Evolutionary conservation across 108 stramenopile genomes (phyloP).

Genomic region (Aurantiochytrium sp.): DNA sequence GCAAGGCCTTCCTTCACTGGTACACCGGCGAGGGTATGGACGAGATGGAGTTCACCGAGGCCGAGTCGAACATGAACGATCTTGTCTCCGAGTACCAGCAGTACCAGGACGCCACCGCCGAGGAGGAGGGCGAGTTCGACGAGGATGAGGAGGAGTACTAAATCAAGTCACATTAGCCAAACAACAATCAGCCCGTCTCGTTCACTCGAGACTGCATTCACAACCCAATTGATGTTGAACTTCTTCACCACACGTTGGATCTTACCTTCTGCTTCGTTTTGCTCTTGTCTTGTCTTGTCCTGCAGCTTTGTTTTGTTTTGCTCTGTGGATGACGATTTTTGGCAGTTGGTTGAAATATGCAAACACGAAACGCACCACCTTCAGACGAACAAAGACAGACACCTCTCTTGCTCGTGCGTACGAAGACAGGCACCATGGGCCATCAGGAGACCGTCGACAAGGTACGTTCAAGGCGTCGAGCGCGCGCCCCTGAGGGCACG

Average conservation of each 20-base stretch:
- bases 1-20: conserved; percentile 48
- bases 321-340: no score
- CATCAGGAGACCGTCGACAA: conserved; percentile 9
- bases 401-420: not conserved
- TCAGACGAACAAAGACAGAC: not conserved
- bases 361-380: not conserved
- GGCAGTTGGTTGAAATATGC: conserved; percentile 56
- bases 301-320: no score
- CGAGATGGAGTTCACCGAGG: conserved; percentile 57
- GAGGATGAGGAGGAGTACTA: no score
- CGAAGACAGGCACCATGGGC: not conserved
- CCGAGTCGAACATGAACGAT: conserved; percentile 56
- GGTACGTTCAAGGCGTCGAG: not conserved
- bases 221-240: no score
- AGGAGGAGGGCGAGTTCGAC: no score
- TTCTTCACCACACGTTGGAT: no score
- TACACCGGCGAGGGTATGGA: conserved; percentile 56
- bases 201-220: no score
- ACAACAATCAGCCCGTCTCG: no score
- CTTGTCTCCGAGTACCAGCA: conserved; percentile 37
- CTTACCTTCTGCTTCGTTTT: no score
- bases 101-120: no score
- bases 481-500: no score
- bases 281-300: no score
- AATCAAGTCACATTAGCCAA: conserved; percentile 62